These are phyloP conservation scores for Ogataea nonfermentans DNA, from an alignment of 805 yeast genomes.

Conservation along the genomic window DNA sequence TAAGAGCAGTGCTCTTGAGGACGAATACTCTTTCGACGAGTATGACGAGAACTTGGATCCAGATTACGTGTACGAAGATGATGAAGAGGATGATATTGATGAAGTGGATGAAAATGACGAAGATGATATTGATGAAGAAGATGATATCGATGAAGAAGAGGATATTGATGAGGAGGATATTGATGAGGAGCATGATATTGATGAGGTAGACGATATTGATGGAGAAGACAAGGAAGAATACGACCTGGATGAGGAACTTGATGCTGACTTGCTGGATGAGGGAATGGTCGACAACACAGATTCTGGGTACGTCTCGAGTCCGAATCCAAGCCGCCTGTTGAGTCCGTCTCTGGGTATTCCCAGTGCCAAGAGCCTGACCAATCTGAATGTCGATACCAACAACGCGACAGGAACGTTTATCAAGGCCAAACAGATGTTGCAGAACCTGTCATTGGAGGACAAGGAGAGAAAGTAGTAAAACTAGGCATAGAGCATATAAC, in stretches of 20 bases:
- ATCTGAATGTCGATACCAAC: slow-evolving; percentile 16
- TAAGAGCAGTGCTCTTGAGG: slow-evolving; percentile 17
- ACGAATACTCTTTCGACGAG: slow-evolving; percentile 27
- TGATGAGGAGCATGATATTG: slow-evolving; percentile 32
- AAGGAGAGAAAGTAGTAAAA: background rate
- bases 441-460: slow-evolving; percentile 17
- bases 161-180: slow-evolving; percentile 35
- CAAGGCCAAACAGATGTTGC: slow-evolving; percentile 25
- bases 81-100: slow-evolving; percentile 30
- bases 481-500: slow-evolving; percentile 2
- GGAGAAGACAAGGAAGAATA: slow-evolving; percentile 35
- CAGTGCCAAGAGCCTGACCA: slow-evolving; percentile 14
- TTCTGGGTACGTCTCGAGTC: slow-evolving; percentile 1
- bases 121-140: slow-evolving; percentile 27
- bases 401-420: slow-evolving; percentile 26
- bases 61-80: slow-evolving; percentile 19
- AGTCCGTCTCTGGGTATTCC: slow-evolving; percentile 16
- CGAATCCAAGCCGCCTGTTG: slow-evolving; percentile 1
- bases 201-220: slow-evolving; percentile 28
- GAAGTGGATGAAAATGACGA: slow-evolving; percentile 31
- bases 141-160: slow-evolving; percentile 33
- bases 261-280: slow-evolving; percentile 15
- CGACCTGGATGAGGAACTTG: slow-evolving; percentile 25
- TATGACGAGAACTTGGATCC: slow-evolving; percentile 15
- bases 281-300: slow-evolving; percentile 12